These are phyloP conservation scores for Alternaria triticimaculans DNA, from an alignment of 2,329 filamentous ascomycete genomes.

Conservation along the genomic window DNA sequence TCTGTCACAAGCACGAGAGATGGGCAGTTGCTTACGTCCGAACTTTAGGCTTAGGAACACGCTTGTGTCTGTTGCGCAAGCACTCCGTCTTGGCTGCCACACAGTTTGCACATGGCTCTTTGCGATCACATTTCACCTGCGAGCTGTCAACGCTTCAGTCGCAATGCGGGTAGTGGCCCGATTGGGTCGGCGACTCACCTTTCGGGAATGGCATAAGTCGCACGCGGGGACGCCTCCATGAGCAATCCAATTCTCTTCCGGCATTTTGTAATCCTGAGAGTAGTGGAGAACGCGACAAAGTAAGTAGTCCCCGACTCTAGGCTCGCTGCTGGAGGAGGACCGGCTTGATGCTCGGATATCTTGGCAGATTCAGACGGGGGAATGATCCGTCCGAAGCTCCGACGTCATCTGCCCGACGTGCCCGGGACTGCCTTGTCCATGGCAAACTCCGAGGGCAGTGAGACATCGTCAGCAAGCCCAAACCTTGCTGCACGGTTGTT, in stretches of 20 bases:
- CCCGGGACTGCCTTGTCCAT: not conserved
- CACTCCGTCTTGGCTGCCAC: constrained; percentile 33
- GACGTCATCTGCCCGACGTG: constrained; percentile 1
- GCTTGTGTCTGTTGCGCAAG: constrained; percentile 41
- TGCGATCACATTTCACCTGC: constrained; percentile 45
- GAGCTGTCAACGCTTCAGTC: not conserved
- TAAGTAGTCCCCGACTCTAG: not conserved
- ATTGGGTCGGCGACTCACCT: constrained; percentile 5
- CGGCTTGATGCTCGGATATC: constrained; percentile 9
- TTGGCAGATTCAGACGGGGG: constrained; percentile 7
- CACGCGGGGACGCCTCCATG: constrained; percentile 43
- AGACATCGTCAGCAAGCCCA: not conserved
- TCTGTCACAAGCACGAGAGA: not conserved
- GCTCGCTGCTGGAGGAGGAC: not conserved
- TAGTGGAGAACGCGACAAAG: not conserved
- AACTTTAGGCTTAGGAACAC: constrained; percentile 31
- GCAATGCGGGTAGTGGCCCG: not conserved
- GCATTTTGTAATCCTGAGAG: constrained; percentile 21
- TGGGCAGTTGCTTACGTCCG: constrained; percentile 27
- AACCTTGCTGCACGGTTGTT: not conserved
- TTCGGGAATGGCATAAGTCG: constrained; percentile 37
- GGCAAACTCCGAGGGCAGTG: not conserved
- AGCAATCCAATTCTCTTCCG: constrained; percentile 41
- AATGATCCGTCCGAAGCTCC: constrained; percentile 4
- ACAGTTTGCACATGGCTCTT: constrained; percentile 44